Conservation (phyloP, 371 early-diverging fungal genomes). For the Mortierella sp. region DNA sequence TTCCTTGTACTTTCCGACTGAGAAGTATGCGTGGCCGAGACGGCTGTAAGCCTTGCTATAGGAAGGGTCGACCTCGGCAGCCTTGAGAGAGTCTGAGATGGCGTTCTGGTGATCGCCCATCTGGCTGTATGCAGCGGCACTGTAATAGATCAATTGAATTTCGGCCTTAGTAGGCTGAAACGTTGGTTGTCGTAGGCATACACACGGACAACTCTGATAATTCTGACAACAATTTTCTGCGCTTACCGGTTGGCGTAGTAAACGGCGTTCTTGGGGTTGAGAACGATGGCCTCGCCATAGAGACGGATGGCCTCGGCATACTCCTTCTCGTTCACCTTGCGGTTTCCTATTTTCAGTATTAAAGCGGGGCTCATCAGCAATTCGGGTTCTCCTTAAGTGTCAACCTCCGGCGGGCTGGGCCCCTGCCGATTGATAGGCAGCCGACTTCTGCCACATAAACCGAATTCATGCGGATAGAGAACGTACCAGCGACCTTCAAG, state of each 20-base stretch:
- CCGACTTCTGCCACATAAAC: too few relatives aligned
- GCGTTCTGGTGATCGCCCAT: conserved; percentile 88
- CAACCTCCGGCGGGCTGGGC: not conserved
- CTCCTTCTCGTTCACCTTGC: conserved; percentile 82
- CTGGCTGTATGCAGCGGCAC: conserved; percentile 96
- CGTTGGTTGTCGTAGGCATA: too few relatives aligned
- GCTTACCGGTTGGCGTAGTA: conserved; percentile 93
- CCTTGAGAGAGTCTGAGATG: conserved; percentile 85
- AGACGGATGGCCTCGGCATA: conserved; percentile 87
- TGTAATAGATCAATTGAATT: conserved; percentile 33
- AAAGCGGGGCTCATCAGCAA: not conserved
- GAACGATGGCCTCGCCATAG: conserved; percentile 91
- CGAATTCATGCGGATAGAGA: too few relatives aligned
- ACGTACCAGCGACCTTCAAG: conserved; percentile 78
- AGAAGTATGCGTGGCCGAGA: conserved; percentile 93
- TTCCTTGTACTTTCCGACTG: conserved; percentile 82
- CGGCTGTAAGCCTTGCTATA: conserved; percentile 96
- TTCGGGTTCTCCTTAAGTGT: not conserved
- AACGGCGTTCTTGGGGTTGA: conserved; percentile 87
- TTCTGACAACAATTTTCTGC: too few relatives aligned
- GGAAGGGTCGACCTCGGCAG: conserved; percentile 86
- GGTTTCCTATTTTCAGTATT: conserved; percentile 69
- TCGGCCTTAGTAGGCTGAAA: not conserved
- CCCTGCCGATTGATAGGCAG: too few relatives aligned
- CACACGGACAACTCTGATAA: too few relatives aligned